Evolutionary conservation across 345 rosid species (phyloP), one percentile per base, ranked within the genome.

Genomic region (Linum usitatissimum): DNA sequence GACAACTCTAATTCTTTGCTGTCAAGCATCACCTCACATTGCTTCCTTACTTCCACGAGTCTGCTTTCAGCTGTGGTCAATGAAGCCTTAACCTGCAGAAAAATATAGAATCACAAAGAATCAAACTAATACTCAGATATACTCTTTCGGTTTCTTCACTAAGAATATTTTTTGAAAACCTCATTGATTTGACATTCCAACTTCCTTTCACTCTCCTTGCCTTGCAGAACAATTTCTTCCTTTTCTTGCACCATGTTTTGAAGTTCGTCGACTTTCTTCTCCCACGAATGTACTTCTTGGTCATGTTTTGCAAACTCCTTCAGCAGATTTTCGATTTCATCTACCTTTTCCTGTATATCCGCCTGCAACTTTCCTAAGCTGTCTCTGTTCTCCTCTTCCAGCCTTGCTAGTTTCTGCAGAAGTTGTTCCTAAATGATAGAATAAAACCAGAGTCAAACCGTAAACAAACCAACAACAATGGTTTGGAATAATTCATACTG

Each of bases 1-100:
- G 95, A 87, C 51, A 89, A 69, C 69, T 88, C 98, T 74, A 81
- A 66, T 70, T 88, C 87, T 68, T 91, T 91, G 69, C 79, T 84
- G 73, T 84, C 98, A 20, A 91, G 86, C 89, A 88, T 77, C 73
- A 67, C 66, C 70, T 89, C 95, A 60, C 85, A 71, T 53, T 88
- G 89, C 70, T 72, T 85, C 76, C 77, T 82, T 31, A 85, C 86
- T 75, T 91, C 92, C 28, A 68, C 71, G 45, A 91, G 88, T 73
- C 77, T 88, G 56, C 76, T 78, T 72, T 85, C 96, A 76, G 86
- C 76, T 59, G 86, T 74, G 73, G 68, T 64, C 60, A 89, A 75
- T 67, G 71, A 66, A 66, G 74, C 84, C 57, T 80, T 91, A 70
- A 75, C 78, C 98, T 92, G 90, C 78, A 75, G 51, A 40, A 60